Percentiles rank a stretch among this genome's conserved stretches.
phyloP scores from a whole-genome alignment of 140 eudicot species.

The Bidens hawaiensis region DNA sequence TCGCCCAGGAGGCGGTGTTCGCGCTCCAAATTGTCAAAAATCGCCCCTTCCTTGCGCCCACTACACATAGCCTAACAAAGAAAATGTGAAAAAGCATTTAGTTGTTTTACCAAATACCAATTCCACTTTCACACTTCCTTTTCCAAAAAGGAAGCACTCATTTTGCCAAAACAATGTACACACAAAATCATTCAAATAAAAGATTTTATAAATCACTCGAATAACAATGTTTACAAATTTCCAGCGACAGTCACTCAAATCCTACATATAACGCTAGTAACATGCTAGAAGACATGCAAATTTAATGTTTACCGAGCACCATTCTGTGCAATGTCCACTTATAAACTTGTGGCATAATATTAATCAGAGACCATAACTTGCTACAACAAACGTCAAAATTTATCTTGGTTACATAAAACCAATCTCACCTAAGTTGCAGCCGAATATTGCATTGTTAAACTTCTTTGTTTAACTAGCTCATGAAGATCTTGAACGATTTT shows the following conservation, averaged over 20 bases:
- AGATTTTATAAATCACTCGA: slow-evolving; percentile 12
- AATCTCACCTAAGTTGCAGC: slow-evolving; percentile 13
- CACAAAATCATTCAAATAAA: neutral
- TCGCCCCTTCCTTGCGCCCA: neutral
- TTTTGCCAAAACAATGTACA: neutral
- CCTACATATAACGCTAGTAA: slow-evolving; percentile 5
- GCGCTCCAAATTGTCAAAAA: too few species aligned
- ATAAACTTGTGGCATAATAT: slow-evolving; percentile 10
- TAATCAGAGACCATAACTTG: slow-evolving; percentile 20
- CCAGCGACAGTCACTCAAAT: slow-evolving; percentile 12
- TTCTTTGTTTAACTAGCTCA: slow-evolving; percentile 76
- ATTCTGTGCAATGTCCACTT: slow-evolving; percentile 14
- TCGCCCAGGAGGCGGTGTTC: too few species aligned
- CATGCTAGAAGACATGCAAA: slow-evolving; percentile 14
- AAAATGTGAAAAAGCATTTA: neutral
- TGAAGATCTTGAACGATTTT: slow-evolving; percentile 98
- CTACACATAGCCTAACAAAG: neutral
- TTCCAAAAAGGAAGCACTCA: neutral
- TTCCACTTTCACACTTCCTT: neutral
- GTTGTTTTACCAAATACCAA: neutral
- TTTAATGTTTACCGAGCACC: neutral
- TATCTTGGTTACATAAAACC: slow-evolving; percentile 14
- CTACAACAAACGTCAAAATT: slow-evolving; percentile 27
- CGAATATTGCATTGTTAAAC: slow-evolving; percentile 31
- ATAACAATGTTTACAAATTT: slow-evolving; percentile 19